phyloP scores from a whole-genome alignment of 1,284 basidiomycete genomes.

The Ustilago cynodontis region DNA sequence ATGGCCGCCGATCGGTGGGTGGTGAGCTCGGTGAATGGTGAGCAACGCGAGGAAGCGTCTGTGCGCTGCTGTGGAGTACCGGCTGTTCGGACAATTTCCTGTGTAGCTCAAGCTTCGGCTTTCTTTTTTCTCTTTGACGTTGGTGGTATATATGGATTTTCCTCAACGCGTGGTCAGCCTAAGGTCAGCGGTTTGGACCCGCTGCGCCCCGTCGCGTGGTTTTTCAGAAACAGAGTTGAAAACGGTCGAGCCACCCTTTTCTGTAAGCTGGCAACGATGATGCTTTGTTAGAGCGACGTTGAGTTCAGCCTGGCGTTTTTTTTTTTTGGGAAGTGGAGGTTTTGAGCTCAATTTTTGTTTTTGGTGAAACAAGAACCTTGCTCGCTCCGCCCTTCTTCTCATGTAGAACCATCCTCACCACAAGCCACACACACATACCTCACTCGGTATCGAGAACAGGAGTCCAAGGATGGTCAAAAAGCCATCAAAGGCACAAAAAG shows the following conservation, averaged over 20 bases:
- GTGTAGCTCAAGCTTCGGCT: constrained; percentile 15
- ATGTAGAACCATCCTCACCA: neutral
- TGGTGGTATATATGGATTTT: constrained; percentile 24
- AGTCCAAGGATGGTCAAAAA: constrained; percentile 44
- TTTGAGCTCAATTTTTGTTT: constrained; percentile 11
- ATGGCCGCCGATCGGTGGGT: neutral
- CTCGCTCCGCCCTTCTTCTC: neutral
- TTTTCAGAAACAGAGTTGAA: too few species aligned
- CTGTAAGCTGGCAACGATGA: neutral
- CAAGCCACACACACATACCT: neutral
- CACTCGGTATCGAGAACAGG: neutral
- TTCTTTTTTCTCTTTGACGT: constrained; percentile 11
- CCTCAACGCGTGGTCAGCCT: constrained; percentile 17
- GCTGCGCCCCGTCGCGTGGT: constrained; percentile 18
- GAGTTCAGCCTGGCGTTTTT: neutral
- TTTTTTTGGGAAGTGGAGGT: constrained; percentile 27
- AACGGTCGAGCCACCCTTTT: constrained; percentile 36
- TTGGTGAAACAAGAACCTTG: neutral
- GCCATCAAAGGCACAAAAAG: constrained; percentile 51
- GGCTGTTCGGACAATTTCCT: constrained; percentile 26
- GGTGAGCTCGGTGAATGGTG: neutral
- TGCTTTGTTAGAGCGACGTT: neutral
- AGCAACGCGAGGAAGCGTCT: constrained; percentile 21
- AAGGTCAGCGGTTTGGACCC: neutral
- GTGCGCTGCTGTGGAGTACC: constrained; percentile 9